Evolutionary conservation across 169 alveolate species (phyloP).

Genomic region (Eimeria necatrix): DNA sequence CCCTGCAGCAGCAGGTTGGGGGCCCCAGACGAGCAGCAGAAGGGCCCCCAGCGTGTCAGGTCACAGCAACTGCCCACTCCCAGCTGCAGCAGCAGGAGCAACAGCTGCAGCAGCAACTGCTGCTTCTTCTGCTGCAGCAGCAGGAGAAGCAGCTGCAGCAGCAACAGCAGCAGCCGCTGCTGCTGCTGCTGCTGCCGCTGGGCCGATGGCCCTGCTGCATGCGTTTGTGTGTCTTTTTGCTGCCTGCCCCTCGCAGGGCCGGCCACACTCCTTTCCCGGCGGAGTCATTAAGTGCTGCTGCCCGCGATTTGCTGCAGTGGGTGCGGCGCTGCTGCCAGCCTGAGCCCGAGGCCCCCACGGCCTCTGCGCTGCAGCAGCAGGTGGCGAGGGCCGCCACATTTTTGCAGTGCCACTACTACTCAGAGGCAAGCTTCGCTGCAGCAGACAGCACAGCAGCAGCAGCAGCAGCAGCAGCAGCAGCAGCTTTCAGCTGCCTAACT

Average conservation of each 20-base stretch:
- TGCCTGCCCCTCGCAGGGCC: not conserved
- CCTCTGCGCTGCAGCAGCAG: slow-evolving; percentile 25
- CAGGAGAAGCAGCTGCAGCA: not conserved
- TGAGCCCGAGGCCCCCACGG: slow-evolving; percentile 18
- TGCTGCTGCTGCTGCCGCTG: not conserved
- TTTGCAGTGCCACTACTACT: slow-evolving; percentile 60
- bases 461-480: slow-evolving; percentile 16
- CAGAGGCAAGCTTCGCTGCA: slow-evolving; percentile 54
- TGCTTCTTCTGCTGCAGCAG: too few relatives aligned
- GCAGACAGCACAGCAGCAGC: not conserved
- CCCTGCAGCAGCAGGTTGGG: too few relatives aligned
- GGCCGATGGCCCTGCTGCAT: not conserved
- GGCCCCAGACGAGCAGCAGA: too few relatives aligned
- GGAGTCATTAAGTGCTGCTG: slow-evolving; percentile 23
- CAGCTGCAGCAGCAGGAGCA: too few relatives aligned
- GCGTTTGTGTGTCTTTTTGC: not conserved
- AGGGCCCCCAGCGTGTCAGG: too few relatives aligned
- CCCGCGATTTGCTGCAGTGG: slow-evolving; percentile 22
- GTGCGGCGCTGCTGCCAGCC: not conserved
- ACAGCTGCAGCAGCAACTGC: too few relatives aligned
- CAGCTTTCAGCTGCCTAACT: not conserved
- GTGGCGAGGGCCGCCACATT: slow-evolving; percentile 42
- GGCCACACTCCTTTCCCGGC: slow-evolving; percentile 42
- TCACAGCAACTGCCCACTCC: too few relatives aligned
- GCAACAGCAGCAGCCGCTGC: not conserved